Base-by-base conservation (phyloP, 2,329 filamentous ascomycete species). In the Stagonosporopsis chrysanthemi region DNA sequence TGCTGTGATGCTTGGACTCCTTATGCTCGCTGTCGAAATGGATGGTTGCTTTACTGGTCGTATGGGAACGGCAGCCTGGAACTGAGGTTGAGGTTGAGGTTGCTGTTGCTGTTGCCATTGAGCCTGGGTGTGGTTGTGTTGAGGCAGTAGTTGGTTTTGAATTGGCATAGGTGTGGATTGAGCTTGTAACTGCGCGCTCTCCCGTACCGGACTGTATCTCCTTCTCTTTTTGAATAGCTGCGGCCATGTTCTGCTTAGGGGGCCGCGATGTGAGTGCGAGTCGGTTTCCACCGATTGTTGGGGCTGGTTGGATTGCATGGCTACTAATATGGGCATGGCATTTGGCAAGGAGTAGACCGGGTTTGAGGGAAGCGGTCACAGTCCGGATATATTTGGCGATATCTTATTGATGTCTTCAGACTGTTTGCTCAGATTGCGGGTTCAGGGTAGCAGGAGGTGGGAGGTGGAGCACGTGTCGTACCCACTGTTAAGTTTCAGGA, bases 191-290 rank as follows among this genome's bases (percentile, higher is more conserved):
- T 66, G 66, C 7, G 60, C 67, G 48, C 66, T 69, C 47, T 72
- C 69, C 44, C 68, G 54, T 17, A 68, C 64, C 6, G 69, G 69
- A 57, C 69, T 72, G 56, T 70, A 68, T 66, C 69, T 63, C 45
- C 69, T 65, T 38, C 69, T 67, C 63, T 72, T 72, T 33, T 72
- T 72, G 60, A 72, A 71, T 11, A 72, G 24, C 22, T 72, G 68
- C 15, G 68, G 68, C 69, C 69, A 72, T 48, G 68, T 68, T 54
- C 68, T 66, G 48, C 68, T 70, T 31, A 72, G 50, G 22, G 69
- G 69, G 1, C 69, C 69, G 29, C 67, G 64, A 43, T 69, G 67
- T 9, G 63, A 61, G 53, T 64, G 54, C 35, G 59, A 64, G 49
- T 67, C 66, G 47, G 52, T 58, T 52, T 64, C 65, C 45, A 56